phyloP scores from a whole-genome alignment of 768 basidiomycete genomes.

The Mycena haematopus region DNA sequence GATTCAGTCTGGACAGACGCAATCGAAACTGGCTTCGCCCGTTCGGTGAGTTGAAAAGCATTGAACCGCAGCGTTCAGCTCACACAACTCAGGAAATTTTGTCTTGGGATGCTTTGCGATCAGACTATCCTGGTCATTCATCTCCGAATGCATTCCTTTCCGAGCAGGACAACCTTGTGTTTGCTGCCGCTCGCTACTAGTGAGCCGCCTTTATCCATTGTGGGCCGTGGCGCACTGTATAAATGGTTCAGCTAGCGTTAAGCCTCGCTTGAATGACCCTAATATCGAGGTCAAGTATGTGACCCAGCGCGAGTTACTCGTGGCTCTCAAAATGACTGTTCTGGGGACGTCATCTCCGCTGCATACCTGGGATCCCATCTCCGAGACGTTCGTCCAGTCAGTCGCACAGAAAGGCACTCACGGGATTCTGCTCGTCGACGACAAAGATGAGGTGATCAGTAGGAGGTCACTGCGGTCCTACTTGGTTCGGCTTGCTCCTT shows the following conservation, averaged over 20 bases:
- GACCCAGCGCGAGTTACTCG: slow-evolving; percentile 53
- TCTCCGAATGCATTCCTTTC: slow-evolving; percentile 66
- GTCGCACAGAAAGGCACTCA: slow-evolving; percentile 41
- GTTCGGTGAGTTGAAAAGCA: slow-evolving; percentile 8
- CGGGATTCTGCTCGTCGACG: slow-evolving; percentile 55
- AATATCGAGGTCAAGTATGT: slow-evolving; percentile 49
- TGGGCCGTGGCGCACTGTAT: slow-evolving; percentile 5
- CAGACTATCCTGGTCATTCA: slow-evolving; percentile 38
- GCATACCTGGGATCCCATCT: slow-evolving; percentile 63
- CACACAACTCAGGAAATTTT: slow-evolving; percentile 50
- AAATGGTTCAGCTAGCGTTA: slow-evolving; percentile 47
- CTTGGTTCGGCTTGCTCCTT: not conserved
- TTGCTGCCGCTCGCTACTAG: slow-evolving; percentile 66
- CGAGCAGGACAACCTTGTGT: slow-evolving; percentile 62
- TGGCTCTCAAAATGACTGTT: slow-evolving; percentile 60
- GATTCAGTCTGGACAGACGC: slow-evolving; percentile 28
- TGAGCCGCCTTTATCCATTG: slow-evolving; percentile 41
- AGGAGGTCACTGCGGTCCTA: slow-evolving; percentile 50
- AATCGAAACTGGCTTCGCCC: slow-evolving; percentile 9
- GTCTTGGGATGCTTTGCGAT: slow-evolving; percentile 69
- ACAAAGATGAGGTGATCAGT: slow-evolving; percentile 62
- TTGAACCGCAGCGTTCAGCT: slow-evolving; percentile 5
- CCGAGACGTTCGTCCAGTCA: slow-evolving; percentile 63
- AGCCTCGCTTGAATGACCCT: slow-evolving; percentile 51
- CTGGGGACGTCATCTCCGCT: slow-evolving; percentile 73